Evolutionary conservation across 768 basidiomycete genomes (phyloP).

Genomic region (Dioszegia hungarica): DNA sequence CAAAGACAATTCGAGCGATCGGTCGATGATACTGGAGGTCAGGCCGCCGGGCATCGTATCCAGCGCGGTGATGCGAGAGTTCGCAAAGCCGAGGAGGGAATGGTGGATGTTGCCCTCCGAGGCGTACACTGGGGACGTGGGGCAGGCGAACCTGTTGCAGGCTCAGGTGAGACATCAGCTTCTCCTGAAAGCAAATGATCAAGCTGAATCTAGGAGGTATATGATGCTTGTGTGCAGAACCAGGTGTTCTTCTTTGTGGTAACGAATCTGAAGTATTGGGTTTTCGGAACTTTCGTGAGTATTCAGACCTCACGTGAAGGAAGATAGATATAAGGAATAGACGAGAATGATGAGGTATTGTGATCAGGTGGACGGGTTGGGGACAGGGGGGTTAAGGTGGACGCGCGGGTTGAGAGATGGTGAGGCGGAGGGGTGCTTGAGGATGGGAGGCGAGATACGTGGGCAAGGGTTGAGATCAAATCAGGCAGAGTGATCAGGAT

Average conservation of each 20-base stretch:
- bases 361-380: too few species aligned
- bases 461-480: too few species aligned
- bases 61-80: slow-evolving; percentile 32
- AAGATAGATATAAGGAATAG: too few species aligned
- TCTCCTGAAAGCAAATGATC: not conserved
- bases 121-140: slow-evolving; percentile 34
- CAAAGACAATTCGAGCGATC: slow-evolving; percentile 30
- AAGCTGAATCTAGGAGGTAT: slow-evolving; percentile 25
- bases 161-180: too few species aligned
- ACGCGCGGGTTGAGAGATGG: too few species aligned
- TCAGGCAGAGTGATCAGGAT: too few species aligned
- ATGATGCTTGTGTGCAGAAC: slow-evolving; percentile 44
- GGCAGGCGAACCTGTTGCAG: slow-evolving; percentile 46
- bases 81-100: slow-evolving; percentile 26
- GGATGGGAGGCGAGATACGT: too few species aligned
- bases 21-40: slow-evolving; percentile 38
- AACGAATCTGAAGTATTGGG: slow-evolving; percentile 46
- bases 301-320: too few species aligned
- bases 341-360: too few species aligned
- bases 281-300: slow-evolving; percentile 47
- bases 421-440: too few species aligned
- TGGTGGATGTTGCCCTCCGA: slow-evolving; percentile 39
- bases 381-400: too few species aligned
- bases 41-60: slow-evolving; percentile 42
- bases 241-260: slow-evolving; percentile 45